Percentiles rank a stretch among this genome's conserved stretches.
Conservation (phyloP, 148 eudicot species). For the Arbutus unedo region DNA sequence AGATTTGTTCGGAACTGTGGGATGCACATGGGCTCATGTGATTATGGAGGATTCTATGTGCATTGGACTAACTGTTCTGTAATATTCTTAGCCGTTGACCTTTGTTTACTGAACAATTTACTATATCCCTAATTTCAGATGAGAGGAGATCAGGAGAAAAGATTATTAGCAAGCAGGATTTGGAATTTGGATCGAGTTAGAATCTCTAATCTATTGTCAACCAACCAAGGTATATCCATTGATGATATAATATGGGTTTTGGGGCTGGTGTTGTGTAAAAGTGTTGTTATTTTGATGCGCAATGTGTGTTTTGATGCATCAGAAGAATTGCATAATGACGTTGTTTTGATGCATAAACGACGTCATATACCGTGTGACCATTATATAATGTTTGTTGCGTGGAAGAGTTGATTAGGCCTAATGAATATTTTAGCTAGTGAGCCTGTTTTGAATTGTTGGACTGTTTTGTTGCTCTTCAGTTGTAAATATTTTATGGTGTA, state of each 20-base stretch:
- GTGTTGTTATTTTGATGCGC: neutral
- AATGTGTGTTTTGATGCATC: neutral
- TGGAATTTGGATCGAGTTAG: neutral
- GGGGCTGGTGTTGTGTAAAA: neutral
- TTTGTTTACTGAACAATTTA: constrained; percentile 8
- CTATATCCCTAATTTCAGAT: constrained; percentile 4
- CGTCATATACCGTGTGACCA: neutral
- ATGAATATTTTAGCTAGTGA: neutral
- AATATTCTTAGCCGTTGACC: neutral
- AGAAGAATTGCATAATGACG: neutral
- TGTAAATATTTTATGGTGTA: neutral
- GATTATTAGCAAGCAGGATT: neutral
- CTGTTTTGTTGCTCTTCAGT: neutral
- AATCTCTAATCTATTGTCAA: neutral
- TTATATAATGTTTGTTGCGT: neutral
- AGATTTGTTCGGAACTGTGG: no score
- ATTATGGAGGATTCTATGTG: no score
- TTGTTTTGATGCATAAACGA: neutral
- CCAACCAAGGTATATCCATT: neutral
- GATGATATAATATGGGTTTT: neutral
- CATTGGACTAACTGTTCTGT: neutral
- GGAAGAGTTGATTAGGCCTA: constrained; percentile 1
- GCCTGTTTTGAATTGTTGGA: neutral
- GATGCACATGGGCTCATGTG: no score
- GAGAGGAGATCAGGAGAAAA: neutral